Base-by-base conservation (phyloP, 768 basidiomycete species). In the Podaxis sp. region DNA sequence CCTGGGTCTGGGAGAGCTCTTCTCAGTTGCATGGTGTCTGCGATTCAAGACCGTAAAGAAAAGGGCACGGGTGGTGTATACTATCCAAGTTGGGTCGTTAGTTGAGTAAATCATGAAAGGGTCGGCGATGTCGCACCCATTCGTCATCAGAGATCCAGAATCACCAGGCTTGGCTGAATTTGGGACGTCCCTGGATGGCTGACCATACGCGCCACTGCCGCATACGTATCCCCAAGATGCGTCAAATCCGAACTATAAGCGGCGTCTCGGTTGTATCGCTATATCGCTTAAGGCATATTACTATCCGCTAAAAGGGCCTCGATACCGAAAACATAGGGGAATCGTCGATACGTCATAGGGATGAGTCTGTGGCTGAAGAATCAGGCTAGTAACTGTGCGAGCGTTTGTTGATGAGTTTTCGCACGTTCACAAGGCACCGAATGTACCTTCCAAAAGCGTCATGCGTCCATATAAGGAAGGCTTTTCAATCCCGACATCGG, bases 401-500 rank as follows among this genome's bases (percentile, higher is more conserved):
- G 20, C 8, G 5, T 48, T 48, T 48, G 22, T 4, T 48, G 46
- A 48, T 48, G 13, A 41, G 7, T 50, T 50, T 3, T 15, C 24
- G 49, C 20, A 8, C 49, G 3, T 22, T 4, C 49, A 22, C 49
- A 38, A 56, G 41, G 26, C 56, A 46, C 41, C 41, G 24, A 56
- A 26, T 44, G 26, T 13, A 22, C 20, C 24, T 24, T 26, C 24
- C 38, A 44, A 60, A 48, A n/a, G 50, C 13, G 36, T 56, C 36
- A 62, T 48, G 54, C 13, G 11, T 15, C 53, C 53, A 22, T 55
- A 55, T 11, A 37, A 49, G 61, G 61, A 49, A 62, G 28, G 54
- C 33, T 17, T 3, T 62, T 50, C 44, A 55, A 55, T 56, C 61
- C 61, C 61, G 61, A 62, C 54, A 60, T 62, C 61, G 61, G 61